Evolutionary conservation across 768 basidiomycete species (phyloP), one percentile per base, ranked within the genome.

Genomic region (Candolleomyces aberdarensis): DNA sequence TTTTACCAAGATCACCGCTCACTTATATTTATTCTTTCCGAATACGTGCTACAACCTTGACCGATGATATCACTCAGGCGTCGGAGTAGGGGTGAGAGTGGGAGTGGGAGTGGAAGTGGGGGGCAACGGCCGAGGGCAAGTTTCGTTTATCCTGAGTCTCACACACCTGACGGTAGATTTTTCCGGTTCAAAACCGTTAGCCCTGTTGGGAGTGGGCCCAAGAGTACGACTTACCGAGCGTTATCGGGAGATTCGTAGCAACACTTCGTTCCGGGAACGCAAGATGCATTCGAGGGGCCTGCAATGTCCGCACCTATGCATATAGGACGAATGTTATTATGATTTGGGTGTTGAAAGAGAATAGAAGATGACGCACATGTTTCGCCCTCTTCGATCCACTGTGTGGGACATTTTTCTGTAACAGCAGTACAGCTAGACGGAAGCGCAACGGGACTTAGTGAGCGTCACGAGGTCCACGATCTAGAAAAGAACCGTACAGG

Each of bases 241-340:
- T 59, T 55, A 29, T 71, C 69, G 9, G 70, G 67, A 54, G 55
- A 50, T 19, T 67, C 40, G 44, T 57, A 55, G 68, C 68, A 70
- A 62, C 70, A 71, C 32, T 52, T 66, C 17, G 65, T 64, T 14
- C 67, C 65, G 15, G 67, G 69, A 49, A 32, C n/a, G 31, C 61
- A 60, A 50, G 49, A 53, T 29, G 29, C 44, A 5, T 51, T 63
- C 46, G 54, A 53, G 22, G 65, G 62, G 15, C 64, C 62, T 15
- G 62, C 64, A 53, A 65, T 48, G 29, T 62, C 62, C 29, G 62
- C 36, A 41, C 64, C 64, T 65, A 19, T 22, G 29, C 26, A 13
- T 8, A 32, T 29, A 20, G 26, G 26, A 2, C 26, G 26, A 26
- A 26, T 26, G 26, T 26, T 11, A 15, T 26, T 10, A 19, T 3